phyloP scores from a whole-genome alignment of 2,329 filamentous ascomycete genomes.

The Monosporascus ibericus region DNA sequence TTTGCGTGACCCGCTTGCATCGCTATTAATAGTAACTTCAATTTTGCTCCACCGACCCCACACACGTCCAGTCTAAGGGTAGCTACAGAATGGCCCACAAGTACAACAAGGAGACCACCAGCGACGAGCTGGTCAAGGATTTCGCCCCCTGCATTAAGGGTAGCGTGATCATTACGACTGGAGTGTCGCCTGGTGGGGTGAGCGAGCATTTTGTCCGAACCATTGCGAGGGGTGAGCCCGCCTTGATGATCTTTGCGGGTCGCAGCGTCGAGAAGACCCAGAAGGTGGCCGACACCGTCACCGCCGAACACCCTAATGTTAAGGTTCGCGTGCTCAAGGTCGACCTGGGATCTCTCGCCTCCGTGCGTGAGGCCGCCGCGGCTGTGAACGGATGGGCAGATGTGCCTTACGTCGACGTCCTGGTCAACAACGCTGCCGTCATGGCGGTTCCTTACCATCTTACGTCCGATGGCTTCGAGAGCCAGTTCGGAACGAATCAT shows the following conservation, averaged over 20 bases:
- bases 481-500: constrained; percentile 29
- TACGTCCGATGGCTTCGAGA: constrained; percentile 32
- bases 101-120: too few relatives aligned
- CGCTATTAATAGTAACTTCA: too few relatives aligned
- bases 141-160: constrained; percentile 18
- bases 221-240: constrained; percentile 32
- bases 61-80: too few relatives aligned
- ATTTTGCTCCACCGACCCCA: too few relatives aligned
- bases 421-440: constrained; percentile 36
- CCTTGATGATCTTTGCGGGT: constrained; percentile 37
- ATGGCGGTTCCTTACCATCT: constrained; percentile 27
- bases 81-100: not conserved
- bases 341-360: not conserved
- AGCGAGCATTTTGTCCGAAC: constrained; percentile 29
- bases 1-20: too few relatives aligned
- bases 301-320: constrained; percentile 16
- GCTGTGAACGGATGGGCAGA: constrained; percentile 26
- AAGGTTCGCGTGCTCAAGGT: constrained; percentile 23
- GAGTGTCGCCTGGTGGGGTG: constrained; percentile 33
- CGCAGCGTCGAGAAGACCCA: constrained; percentile 35
- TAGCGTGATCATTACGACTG: constrained; percentile 34
- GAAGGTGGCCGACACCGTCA: constrained; percentile 29
- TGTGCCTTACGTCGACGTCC: constrained; percentile 13
- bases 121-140: too few relatives aligned
- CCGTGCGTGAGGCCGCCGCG: constrained; percentile 25